These are phyloP conservation scores for Linum lewisii DNA, from an alignment of 345 rosid species.

Conservation along the genomic window DNA sequence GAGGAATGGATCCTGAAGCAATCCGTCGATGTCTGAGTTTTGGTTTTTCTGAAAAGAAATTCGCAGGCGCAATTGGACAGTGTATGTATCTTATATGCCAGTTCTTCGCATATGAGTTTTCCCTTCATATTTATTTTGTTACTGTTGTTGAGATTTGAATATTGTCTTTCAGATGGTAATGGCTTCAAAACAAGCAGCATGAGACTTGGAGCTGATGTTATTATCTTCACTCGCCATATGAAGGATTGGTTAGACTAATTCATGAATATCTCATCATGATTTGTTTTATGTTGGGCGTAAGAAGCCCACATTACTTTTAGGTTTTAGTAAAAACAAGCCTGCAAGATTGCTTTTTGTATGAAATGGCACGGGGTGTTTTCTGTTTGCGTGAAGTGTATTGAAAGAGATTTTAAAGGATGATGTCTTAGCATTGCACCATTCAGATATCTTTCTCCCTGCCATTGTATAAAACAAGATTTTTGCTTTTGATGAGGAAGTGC, in stretches of 20 bases:
- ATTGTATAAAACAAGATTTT: too few relatives aligned
- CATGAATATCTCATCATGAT: slow-evolving; percentile 1
- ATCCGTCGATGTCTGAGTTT: slow-evolving; percentile 87
- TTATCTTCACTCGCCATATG: slow-evolving; percentile 71
- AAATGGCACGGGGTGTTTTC: too few relatives aligned
- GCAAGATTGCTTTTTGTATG: too few relatives aligned
- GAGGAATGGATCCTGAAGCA: slow-evolving; percentile 92
- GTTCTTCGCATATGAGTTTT: slow-evolving; percentile 15
- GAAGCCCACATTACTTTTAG: too few relatives aligned
- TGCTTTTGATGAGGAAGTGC: too few relatives aligned
- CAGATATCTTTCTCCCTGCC: too few relatives aligned
- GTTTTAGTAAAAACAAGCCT: too few relatives aligned
- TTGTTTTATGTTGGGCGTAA: background rate
- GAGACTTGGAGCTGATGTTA: slow-evolving; percentile 95
- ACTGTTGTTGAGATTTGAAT: slow-evolving; percentile 9
- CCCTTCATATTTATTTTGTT: slow-evolving; percentile 9
- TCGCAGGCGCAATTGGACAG: slow-evolving; percentile 66
- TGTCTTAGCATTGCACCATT: too few relatives aligned
- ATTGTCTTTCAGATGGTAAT: slow-evolving; percentile 73
- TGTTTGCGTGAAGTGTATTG: too few relatives aligned
- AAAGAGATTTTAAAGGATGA: too few relatives aligned
- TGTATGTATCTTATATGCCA: slow-evolving; percentile 33
- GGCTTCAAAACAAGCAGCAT: slow-evolving; percentile 97
- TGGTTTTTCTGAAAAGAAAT: slow-evolving; percentile 88
- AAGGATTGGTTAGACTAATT: slow-evolving; percentile 44